These are phyloP conservation scores for Leishmania arabica DNA, from an alignment of 208 protist species.

Conservation along the genomic window DNA sequence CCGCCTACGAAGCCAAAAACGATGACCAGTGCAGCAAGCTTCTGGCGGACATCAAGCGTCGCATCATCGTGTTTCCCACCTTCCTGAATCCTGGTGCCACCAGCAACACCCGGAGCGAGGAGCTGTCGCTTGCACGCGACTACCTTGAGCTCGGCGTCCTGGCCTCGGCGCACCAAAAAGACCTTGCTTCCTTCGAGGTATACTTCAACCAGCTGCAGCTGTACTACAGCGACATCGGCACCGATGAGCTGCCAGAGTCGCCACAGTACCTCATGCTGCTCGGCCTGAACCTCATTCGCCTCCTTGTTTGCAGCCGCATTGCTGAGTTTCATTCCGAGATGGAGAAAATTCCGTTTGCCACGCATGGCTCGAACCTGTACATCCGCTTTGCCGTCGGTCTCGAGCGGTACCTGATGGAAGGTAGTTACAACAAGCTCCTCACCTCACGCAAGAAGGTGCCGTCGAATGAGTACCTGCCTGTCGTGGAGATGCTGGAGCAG, in stretches of 20 bases:
- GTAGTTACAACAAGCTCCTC: conserved; percentile 93
- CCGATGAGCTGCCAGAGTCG: conserved; percentile 68
- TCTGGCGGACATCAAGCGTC: conserved; percentile 69
- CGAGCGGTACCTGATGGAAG: conserved; percentile 94
- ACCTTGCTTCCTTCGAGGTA: conserved; percentile 82
- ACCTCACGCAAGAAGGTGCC: conserved; percentile 84
- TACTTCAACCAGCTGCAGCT: conserved; percentile 89
- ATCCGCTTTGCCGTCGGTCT: conserved; percentile 88
- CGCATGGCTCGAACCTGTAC: conserved; percentile 73
- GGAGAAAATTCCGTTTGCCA: conserved; percentile 84
- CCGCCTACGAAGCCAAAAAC: conserved; percentile 65
- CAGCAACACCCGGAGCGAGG: conserved; percentile 74
- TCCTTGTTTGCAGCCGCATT: conserved; percentile 86
- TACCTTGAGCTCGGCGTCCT: conserved; percentile 87
- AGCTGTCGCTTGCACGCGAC: conserved; percentile 85
- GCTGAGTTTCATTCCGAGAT: conserved; percentile 94
- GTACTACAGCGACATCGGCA: conserved; percentile 88
- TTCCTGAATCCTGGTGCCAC: conserved; percentile 76
- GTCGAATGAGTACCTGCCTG: conserved; percentile 87
- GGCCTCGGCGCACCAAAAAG: conserved; percentile 70
- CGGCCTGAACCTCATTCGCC: conserved; percentile 89
- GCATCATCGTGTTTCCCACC: conserved; percentile 87
- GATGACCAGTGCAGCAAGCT: conserved; percentile 50
- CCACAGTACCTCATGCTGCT: conserved; percentile 78
- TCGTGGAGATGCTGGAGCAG: conserved; percentile 89